Conservation (phyloP, 192 early-diverging fungal genomes). For the Piromyces sp. region DNA sequence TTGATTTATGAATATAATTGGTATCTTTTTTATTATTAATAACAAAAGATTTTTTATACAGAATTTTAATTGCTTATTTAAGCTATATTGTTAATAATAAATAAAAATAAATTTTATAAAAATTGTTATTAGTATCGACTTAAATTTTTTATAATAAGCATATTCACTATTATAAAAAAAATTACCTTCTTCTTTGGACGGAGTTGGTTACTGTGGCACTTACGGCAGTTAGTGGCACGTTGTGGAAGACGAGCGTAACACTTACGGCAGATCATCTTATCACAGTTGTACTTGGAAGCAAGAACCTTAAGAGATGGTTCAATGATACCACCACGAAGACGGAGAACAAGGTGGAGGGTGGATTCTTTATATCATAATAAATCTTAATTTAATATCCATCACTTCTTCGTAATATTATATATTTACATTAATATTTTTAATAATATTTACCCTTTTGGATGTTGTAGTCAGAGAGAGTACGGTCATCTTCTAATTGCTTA, state of each 20-base stretch:
- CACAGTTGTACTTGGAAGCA: slow-evolving; percentile 99
- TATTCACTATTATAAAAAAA: too few relatives aligned
- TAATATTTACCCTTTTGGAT: neutral
- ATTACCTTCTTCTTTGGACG: slow-evolving; percentile 11
- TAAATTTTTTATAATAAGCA: too few relatives aligned
- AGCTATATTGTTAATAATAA: too few relatives aligned
- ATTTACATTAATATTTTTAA: too few relatives aligned
- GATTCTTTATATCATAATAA: neutral
- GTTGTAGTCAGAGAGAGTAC: slow-evolving; percentile 21
- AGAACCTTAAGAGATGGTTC: slow-evolving; percentile 96
- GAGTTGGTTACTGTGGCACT: slow-evolving; percentile 98
- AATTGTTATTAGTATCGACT: too few relatives aligned
- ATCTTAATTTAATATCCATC: too few relatives aligned
- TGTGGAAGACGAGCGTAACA: slow-evolving; percentile 98
- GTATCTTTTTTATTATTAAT: neutral
- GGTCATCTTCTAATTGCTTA: slow-evolving; percentile 61
- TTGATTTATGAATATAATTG: neutral
- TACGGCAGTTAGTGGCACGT: slow-evolving; percentile 99
- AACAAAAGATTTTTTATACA: neutral
- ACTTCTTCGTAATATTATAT: too few relatives aligned
- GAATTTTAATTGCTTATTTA: neutral
- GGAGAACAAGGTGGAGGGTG: neutral
- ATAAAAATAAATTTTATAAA: too few relatives aligned
- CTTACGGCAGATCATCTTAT: slow-evolving; percentile 99
- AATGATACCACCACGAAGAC: slow-evolving; percentile 41